These are phyloP conservation scores for Diplogelasinospora grovesii DNA, from an alignment of 495 filamentous ascomycete genomes.

Conservation along the genomic window DNA sequence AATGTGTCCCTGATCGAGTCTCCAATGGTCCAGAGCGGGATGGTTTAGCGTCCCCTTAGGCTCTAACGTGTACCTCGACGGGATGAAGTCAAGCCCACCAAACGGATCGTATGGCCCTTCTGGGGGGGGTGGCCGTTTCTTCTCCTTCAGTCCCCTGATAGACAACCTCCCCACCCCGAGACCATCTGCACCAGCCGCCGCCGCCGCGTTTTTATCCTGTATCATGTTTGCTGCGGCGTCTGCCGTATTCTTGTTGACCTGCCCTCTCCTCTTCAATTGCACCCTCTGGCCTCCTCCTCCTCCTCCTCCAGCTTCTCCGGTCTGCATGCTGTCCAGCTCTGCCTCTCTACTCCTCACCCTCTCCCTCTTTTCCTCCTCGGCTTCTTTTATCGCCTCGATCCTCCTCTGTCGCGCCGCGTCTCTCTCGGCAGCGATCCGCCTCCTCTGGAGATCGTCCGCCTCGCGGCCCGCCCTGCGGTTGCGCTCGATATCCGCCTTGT, in stretches of 20 bases:
- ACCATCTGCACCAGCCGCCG: not conserved
- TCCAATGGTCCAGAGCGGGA: slow-evolving; percentile 46
- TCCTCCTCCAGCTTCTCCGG: slow-evolving; percentile 42
- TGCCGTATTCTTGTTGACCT: slow-evolving; percentile 24
- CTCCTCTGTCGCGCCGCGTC: slow-evolving; percentile 54
- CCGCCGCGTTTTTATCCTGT: not conserved
- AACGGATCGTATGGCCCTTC: slow-evolving; percentile 81
- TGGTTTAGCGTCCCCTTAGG: slow-evolving; percentile 53
- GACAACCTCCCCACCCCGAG: slow-evolving; percentile 39
- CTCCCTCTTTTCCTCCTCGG: slow-evolving; percentile 48
- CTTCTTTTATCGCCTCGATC: slow-evolving; percentile 52
- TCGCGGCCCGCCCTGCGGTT: slow-evolving; percentile 60
- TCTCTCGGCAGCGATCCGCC: slow-evolving; percentile 32
- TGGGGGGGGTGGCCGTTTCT: slow-evolving; percentile 25
- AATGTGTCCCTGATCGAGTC: slow-evolving; percentile 32
- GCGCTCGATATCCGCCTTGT: slow-evolving; percentile 62
- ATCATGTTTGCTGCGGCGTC: slow-evolving; percentile 22
- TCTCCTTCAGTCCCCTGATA: slow-evolving; percentile 74
- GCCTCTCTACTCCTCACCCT: slow-evolving; percentile 40
- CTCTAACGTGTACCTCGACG: slow-evolving; percentile 62
- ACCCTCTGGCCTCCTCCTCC: slow-evolving; percentile 34
- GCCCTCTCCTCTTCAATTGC: slow-evolving; percentile 60
- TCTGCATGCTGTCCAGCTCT: slow-evolving; percentile 44
- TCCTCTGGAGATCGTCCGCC: slow-evolving; percentile 37
- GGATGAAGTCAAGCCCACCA: slow-evolving; percentile 60